These are phyloP conservation scores for Colletotrichum tamarilloi DNA, from an alignment of 2,329 filamentous ascomycete species.

Conservation along the genomic window DNA sequence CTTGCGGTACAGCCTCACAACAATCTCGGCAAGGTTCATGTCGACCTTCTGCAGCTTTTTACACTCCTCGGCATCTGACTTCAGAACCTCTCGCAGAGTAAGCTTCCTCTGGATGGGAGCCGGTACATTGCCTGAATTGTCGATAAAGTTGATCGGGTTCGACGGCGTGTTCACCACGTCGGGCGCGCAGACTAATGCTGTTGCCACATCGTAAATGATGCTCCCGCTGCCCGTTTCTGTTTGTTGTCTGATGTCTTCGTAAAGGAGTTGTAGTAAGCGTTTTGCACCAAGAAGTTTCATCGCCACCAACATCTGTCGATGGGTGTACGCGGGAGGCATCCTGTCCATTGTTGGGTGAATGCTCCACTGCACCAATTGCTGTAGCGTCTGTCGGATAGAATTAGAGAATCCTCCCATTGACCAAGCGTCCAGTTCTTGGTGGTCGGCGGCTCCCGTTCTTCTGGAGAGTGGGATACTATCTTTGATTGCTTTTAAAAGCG, in stretches of 20 bases:
- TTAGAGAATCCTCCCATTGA: slow-evolving; percentile 67
- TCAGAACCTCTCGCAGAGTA: slow-evolving; percentile 70
- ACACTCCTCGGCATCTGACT: slow-evolving; percentile 67
- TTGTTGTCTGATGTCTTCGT: slow-evolving; percentile 75
- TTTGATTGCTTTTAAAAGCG: slow-evolving; percentile 73
- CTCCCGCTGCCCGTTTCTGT: slow-evolving; percentile 68
- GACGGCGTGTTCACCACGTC: slow-evolving; percentile 60
- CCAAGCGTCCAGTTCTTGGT: slow-evolving; percentile 78
- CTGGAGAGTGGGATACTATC: slow-evolving; percentile 68
- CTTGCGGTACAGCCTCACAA: slow-evolving; percentile 70
- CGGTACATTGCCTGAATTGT: slow-evolving; percentile 49
- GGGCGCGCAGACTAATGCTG: slow-evolving; percentile 76
- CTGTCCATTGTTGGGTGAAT: slow-evolving; percentile 64
- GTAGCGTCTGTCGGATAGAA: slow-evolving; percentile 70
- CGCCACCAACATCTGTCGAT: slow-evolving; percentile 74
- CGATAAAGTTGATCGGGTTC: slow-evolving; percentile 45
- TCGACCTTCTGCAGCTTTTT: slow-evolving; percentile 68
- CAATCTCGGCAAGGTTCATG: slow-evolving; percentile 66
- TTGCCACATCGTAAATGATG: slow-evolving; percentile 75
- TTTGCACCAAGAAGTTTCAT: slow-evolving; percentile 71
- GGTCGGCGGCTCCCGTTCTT: slow-evolving; percentile 70
- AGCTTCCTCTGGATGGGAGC: slow-evolving; percentile 57
- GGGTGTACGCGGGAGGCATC: slow-evolving; percentile 75
- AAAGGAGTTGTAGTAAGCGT: slow-evolving; percentile 68
- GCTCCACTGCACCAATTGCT: slow-evolving; percentile 75